Percentiles rank a stretch among this genome's conserved stretches.
These are phyloP conservation scores for Umbilicaria muhlenbergii DNA, from an alignment of 495 filamentous ascomycete genomes.

Conservation along the genomic window DNA sequence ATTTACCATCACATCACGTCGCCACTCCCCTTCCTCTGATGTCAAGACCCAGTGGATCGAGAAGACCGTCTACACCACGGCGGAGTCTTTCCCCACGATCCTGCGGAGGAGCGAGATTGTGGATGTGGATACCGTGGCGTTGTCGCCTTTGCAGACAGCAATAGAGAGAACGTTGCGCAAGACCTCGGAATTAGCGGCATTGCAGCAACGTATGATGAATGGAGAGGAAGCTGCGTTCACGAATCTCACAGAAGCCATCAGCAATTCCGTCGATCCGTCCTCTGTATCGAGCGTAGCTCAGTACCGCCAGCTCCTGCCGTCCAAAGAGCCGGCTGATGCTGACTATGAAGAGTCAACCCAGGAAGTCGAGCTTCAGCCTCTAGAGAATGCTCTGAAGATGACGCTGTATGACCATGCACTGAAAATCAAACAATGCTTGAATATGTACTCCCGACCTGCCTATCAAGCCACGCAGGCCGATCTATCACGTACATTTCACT, in stretches of 20 bases:
- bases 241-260: constrained; percentile 55
- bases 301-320: constrained; percentile 58
- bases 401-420: constrained; percentile 82
- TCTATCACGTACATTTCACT: constrained; percentile 29
- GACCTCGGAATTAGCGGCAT: constrained; percentile 60
- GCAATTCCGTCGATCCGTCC: constrained; percentile 52
- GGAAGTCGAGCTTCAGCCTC: constrained; percentile 26
- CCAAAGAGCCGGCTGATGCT: constrained; percentile 22
- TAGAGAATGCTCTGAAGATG: constrained; percentile 72
- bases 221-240: constrained; percentile 52
- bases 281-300: constrained; percentile 52
- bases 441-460: constrained; percentile 43
- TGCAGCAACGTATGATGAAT: constrained; percentile 61
- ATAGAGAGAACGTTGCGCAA: constrained; percentile 85
- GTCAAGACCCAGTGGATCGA: constrained; percentile 62
- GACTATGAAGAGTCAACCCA: constrained; percentile 30
- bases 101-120: constrained; percentile 77
- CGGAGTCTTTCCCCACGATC: constrained; percentile 83
- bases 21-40: constrained; percentile 47
- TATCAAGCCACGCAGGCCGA: constrained; percentile 43
- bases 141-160: constrained; percentile 70
- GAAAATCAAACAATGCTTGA: constrained; percentile 68
- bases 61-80: constrained; percentile 72
- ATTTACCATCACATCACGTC: constrained; percentile 58
- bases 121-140: constrained; percentile 40